Percentiles rank a stretch among this genome's conserved stretches.
Evolutionary conservation across 768 basidiomycete genomes (phyloP).

Genomic region (Leccinum uliginosum): DNA sequence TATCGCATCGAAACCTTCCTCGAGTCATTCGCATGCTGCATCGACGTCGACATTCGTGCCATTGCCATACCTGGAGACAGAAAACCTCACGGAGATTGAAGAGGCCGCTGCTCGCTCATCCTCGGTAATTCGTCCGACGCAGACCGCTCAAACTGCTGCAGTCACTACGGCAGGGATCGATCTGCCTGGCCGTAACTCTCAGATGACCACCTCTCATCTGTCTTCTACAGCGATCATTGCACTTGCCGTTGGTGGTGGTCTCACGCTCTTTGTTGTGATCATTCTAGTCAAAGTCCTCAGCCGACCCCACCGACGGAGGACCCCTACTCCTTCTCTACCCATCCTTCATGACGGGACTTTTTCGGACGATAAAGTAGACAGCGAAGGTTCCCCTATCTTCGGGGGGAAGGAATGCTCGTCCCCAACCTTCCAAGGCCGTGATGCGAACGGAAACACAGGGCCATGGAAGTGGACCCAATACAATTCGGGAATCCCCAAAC

Average conservation of each 20-base stretch:
- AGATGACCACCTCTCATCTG: slow-evolving; percentile 30
- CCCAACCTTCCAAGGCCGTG: slow-evolving; percentile 18
- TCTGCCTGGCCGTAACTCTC: slow-evolving; percentile 6
- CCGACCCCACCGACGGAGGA: slow-evolving; percentile 48
- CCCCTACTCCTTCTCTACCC: slow-evolving; percentile 70
- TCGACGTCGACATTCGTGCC: slow-evolving; percentile 26
- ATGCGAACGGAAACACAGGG: slow-evolving; percentile 39
- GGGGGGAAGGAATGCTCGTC: slow-evolving; percentile 69
- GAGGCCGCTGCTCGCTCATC: slow-evolving; percentile 15
- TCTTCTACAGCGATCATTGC: slow-evolving; percentile 48
- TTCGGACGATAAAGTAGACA: slow-evolving; percentile 41
- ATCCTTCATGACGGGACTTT: slow-evolving; percentile 56
- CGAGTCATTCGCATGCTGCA: slow-evolving; percentile 10
- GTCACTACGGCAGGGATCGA: neutral
- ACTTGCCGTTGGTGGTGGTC: slow-evolving; percentile 48
- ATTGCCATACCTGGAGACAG: slow-evolving; percentile 24
- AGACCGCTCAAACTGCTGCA: slow-evolving; percentile 3
- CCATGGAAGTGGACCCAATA: slow-evolving; percentile 59
- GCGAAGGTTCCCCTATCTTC: slow-evolving; percentile 67
- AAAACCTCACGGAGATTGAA: slow-evolving; percentile 22
- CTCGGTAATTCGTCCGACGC: neutral
- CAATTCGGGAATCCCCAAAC: slow-evolving; percentile 34
- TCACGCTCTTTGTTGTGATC: slow-evolving; percentile 45
- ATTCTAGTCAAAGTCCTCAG: slow-evolving; percentile 45
- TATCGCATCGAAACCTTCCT: slow-evolving; percentile 16